Percentiles rank a stretch among this genome's conserved stretches.
These are phyloP conservation scores for Salix arbutifolia DNA, from an alignment of 345 rosid genomes.

Conservation along the genomic window DNA sequence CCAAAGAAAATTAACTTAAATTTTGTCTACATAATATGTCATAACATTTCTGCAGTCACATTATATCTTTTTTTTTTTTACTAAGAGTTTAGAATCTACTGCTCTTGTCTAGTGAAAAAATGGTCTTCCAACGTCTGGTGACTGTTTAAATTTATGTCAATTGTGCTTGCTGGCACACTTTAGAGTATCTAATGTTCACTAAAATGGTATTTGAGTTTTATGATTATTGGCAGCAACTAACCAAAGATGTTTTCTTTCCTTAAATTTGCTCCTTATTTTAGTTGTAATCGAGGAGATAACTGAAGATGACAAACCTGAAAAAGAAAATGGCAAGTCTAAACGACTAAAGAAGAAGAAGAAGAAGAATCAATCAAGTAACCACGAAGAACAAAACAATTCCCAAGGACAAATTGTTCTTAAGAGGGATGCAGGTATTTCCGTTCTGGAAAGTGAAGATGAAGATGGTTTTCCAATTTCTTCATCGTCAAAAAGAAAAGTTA, in stretches of 20 bases:
- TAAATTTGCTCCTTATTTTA: slow-evolving; percentile 13
- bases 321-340: slow-evolving; percentile 38
- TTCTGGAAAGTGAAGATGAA: slow-evolving; percentile 86
- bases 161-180: background rate
- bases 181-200: background rate
- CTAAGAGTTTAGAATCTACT: background rate
- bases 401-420: slow-evolving; percentile 39
- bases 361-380: slow-evolving; percentile 26
- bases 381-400: slow-evolving; percentile 27
- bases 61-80: background rate
- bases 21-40: background rate
- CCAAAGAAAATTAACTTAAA: background rate
- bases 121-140: background rate
- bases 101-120: background rate
- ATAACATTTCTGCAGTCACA: background rate
- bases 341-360: slow-evolving; percentile 35
- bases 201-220: background rate
- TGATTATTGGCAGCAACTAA: background rate
- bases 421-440: slow-evolving; percentile 24
- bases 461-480: slow-evolving; percentile 77
- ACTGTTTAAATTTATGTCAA: background rate
- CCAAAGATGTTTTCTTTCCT: background rate
- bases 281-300: slow-evolving; percentile 90
- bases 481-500: slow-evolving; percentile 24
- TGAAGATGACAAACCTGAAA: slow-evolving; percentile 59